Evolutionary conservation across 352 stramenopile genomes (phyloP).

Genomic region (Pythium sp.): DNA sequence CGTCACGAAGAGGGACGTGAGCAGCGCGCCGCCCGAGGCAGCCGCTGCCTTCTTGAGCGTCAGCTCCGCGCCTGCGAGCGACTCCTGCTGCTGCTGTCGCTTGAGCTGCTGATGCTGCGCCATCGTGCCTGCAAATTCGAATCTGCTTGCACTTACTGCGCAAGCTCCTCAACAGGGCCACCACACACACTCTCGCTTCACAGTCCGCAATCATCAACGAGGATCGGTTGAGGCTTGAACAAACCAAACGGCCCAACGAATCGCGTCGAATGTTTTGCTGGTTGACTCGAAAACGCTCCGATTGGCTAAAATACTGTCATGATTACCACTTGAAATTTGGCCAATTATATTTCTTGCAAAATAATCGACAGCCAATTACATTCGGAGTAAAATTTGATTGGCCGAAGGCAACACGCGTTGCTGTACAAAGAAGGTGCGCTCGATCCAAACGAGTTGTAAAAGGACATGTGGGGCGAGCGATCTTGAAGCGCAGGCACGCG

Average conservation of each 20-base stretch:
- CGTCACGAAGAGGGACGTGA: conserved; percentile 84
- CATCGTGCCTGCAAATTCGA: conserved; percentile 10
- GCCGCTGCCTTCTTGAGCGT: conserved; percentile 70
- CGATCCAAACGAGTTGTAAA: not conserved
- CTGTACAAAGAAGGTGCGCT: not conserved
- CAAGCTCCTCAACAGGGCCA: not conserved
- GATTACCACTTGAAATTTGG: not conserved
- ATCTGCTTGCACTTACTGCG: conserved; percentile 4
- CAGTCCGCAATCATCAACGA: not conserved
- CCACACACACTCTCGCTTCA: not conserved
- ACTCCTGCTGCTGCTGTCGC: not conserved
- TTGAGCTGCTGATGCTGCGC: conserved; percentile 5
- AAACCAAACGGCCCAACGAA: not conserved
- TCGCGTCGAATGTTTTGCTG: not conserved
- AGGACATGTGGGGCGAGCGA: not conserved
- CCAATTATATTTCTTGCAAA: not conserved
- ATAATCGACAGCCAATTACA: not conserved
- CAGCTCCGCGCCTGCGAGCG: conserved; percentile 18
- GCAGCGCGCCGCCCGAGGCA: conserved; percentile 59
- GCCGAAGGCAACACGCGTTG: not conserved
- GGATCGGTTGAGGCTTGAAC: not conserved
- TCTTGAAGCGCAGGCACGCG: conserved; percentile 11
- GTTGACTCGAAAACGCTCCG: not conserved
- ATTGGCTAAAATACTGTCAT: not conserved
- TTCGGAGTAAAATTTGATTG: not conserved